Conservation (phyloP, 2,329 filamentous ascomycete species). For the Aspergillus sp. region DNA sequence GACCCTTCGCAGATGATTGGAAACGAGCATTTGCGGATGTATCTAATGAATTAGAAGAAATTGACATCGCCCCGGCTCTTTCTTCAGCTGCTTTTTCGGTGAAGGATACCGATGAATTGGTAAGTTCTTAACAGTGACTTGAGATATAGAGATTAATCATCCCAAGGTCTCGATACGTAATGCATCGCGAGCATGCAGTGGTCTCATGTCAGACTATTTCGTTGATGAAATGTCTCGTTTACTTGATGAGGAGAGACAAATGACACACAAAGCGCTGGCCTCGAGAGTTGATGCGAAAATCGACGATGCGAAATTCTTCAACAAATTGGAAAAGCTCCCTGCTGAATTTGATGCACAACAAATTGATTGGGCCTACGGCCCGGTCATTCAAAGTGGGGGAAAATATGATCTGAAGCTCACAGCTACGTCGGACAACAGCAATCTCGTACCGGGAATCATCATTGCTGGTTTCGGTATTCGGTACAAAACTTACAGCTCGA, state of each 20-base stretch:
- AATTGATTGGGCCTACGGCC: constrained; percentile 89
- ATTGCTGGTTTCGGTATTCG: constrained; percentile 84
- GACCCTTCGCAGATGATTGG: constrained; percentile 95
- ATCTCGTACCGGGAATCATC: constrained; percentile 86
- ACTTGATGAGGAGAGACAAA: constrained; percentile 93
- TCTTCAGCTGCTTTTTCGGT: constrained; percentile 79
- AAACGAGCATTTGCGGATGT: constrained; percentile 72
- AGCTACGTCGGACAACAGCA: constrained; percentile 71
- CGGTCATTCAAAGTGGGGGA: constrained; percentile 88
- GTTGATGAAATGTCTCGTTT: constrained; percentile 97
- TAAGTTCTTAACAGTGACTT: constrained; percentile 28
- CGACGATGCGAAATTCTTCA: constrained; percentile 91
- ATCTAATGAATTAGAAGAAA: constrained; percentile 78
- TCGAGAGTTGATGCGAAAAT: constrained; percentile 86
- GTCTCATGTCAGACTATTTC: constrained; percentile 92
- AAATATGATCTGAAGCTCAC: constrained; percentile 85
- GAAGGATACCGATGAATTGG: constrained; percentile 90
- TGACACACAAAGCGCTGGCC: constrained; percentile 80
- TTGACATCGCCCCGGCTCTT: constrained; percentile 75
- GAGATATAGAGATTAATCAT: constrained; percentile 6
- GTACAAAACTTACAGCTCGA: constrained; percentile 92
- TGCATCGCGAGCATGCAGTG: constrained; percentile 87
- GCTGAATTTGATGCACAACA: constrained; percentile 79
- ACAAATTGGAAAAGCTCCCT: constrained; percentile 72
- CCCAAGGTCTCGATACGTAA: constrained; percentile 77